Evolutionary conservation across 139 green algal species (phyloP).

Genomic region (Chlorella sp.): DNA sequence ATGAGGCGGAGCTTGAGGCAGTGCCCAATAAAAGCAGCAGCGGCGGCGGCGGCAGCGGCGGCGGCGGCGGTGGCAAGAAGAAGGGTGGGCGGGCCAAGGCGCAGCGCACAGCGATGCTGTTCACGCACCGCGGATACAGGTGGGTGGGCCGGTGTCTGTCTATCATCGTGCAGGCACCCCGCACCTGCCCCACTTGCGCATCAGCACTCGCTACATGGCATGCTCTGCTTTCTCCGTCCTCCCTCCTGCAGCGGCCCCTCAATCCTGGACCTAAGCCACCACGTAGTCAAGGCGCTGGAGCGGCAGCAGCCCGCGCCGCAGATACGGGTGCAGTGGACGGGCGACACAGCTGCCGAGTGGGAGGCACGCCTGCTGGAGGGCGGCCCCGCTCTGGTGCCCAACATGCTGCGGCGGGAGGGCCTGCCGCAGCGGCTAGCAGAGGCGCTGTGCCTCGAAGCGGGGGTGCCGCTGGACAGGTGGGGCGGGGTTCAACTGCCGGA

Average conservation of each 20-base stretch:
- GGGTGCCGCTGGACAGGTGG: conserved; percentile 39
- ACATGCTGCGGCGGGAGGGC: conserved; percentile 56
- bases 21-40: not conserved
- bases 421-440: conserved; percentile 77
- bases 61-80: conserved; percentile 39
- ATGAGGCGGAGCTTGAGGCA: conserved; percentile 36
- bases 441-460: conserved; percentile 70
- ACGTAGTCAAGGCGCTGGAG: conserved; percentile 58
- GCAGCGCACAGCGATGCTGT: conserved; percentile 78
- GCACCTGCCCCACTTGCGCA: too few species aligned
- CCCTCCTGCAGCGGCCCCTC: conserved; percentile 66
- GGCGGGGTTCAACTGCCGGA: too few species aligned
- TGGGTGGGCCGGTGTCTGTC: too few species aligned
- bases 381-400: conserved; percentile 47
- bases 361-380: conserved; percentile 52
- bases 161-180: too few species aligned
- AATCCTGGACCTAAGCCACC: conserved; percentile 86
- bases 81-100: conserved; percentile 35
- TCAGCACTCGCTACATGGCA: too few species aligned
- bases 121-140: conserved; percentile 83
- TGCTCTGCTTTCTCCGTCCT: too few species aligned
- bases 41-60: conserved; percentile 22
- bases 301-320: conserved; percentile 22
- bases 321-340: conserved; percentile 69
- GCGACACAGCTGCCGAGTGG: conserved; percentile 58